Conservation (phyloP, 441 rosid species). For the Dalechampia spathulata region DNA sequence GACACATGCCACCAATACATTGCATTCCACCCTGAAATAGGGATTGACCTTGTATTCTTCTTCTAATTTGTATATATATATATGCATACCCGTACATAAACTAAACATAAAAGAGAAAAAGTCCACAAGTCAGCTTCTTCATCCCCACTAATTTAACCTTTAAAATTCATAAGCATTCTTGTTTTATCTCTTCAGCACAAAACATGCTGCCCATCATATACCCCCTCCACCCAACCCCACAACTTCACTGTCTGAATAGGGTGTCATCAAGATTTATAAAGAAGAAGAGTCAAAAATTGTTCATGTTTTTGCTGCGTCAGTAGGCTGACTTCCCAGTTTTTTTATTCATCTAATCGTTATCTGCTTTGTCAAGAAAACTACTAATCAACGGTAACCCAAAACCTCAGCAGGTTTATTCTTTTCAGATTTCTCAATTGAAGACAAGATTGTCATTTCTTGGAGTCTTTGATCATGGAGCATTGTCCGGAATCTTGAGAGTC, state of each 20-base stretch:
- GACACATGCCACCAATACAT: background rate
- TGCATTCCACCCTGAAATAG: slow-evolving; percentile 1
- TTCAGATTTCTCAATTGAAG: background rate
- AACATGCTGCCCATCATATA: no score
- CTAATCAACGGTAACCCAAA: background rate
- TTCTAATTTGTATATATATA: no score
- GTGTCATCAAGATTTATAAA: no score
- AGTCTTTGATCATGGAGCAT: background rate
- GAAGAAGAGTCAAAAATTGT: background rate
- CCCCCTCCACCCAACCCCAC: no score
- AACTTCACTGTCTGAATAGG: no score
- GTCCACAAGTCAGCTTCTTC: no score
- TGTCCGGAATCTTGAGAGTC: slow-evolving; percentile 9
- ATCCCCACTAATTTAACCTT: no score
- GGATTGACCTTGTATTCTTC: background rate
- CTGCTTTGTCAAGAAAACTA: background rate
- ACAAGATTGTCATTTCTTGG: slow-evolving; percentile 4
- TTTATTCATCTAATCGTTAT: slow-evolving; percentile 2
- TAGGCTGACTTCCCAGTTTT: background rate
- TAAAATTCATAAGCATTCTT: no score
- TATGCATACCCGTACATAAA: no score
- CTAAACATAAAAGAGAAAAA: no score
- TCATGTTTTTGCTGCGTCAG: background rate
- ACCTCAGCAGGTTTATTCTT: background rate
- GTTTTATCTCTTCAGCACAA: no score